Conservation (phyloP, 2,329 filamentous ascomycete genomes). For the Penicillium sclerotiorum region DNA sequence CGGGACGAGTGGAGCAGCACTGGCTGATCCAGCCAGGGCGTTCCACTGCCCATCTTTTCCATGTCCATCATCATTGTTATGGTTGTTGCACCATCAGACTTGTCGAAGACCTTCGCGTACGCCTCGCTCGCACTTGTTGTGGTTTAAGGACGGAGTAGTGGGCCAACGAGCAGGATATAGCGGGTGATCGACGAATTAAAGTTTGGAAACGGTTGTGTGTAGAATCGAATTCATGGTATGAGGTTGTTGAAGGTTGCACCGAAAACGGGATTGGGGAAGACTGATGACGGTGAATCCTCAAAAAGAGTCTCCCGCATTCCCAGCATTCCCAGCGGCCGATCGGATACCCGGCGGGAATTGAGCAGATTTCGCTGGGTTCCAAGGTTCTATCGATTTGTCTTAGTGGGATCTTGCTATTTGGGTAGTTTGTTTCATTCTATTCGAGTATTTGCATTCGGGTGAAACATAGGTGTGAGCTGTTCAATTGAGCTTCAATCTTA, state of each 20-base stretch:
- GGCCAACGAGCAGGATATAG: neutral
- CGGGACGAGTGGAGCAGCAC: slow-evolving; percentile 36
- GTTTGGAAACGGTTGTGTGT: neutral
- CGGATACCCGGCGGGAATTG: slow-evolving; percentile 28
- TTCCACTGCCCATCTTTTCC: slow-evolving; percentile 17
- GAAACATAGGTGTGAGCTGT: no score
- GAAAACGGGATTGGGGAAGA: slow-evolving; percentile 15
- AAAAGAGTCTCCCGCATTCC: slow-evolving; percentile 8
- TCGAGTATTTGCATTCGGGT: neutral
- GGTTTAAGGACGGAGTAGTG: no score
- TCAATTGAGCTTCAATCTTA: no score
- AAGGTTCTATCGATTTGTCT: no score
- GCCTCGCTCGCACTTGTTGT: neutral
- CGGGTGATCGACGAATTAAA: slow-evolving; percentile 5
- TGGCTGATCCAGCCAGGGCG: slow-evolving; percentile 37
- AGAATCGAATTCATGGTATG: neutral
- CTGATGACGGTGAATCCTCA: slow-evolving; percentile 7
- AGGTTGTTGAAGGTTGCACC: slow-evolving; percentile 5
- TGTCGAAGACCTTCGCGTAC: neutral
- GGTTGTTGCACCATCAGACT: neutral
- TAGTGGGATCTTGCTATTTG: no score
- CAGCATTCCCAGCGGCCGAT: neutral
- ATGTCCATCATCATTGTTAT: slow-evolving; percentile 20
- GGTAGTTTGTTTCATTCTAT: neutral
- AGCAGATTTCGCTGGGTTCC: slow-evolving; percentile 24